Conservation (phyloP, 2,329 filamentous ascomycete species). For the Penicillium sclerotigenum region DNA sequence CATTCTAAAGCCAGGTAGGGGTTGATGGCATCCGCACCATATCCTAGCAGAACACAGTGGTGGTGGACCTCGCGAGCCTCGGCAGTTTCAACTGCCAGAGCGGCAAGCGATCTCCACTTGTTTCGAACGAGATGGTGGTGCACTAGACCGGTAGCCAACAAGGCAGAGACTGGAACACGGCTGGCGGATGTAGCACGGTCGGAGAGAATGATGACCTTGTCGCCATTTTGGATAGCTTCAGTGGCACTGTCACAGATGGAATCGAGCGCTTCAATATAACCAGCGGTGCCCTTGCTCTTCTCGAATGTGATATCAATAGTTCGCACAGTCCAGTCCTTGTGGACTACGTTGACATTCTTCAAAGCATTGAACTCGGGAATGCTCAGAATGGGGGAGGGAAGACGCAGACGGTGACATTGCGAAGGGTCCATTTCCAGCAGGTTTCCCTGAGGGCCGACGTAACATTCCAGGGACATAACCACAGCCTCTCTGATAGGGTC, state of each 20-base stretch:
- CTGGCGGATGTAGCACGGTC: constrained; percentile 81
- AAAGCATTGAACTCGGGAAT: constrained; percentile 88
- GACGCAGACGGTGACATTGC: constrained; percentile 79
- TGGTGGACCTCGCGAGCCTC: constrained; percentile 97
- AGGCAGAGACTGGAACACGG: constrained; percentile 78
- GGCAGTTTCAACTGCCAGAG: constrained; percentile 84
- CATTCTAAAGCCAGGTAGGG: constrained; percentile 95
- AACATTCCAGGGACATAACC: constrained; percentile 96
- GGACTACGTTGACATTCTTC: constrained; percentile 68
- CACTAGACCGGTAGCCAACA: constrained; percentile 86
- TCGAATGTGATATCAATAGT: constrained; percentile 91
- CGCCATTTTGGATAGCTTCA: constrained; percentile 74
- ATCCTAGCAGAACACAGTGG: constrained; percentile 96
- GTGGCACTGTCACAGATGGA: constrained; percentile 82
- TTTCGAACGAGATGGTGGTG: constrained; percentile 94
- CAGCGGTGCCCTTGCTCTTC: constrained; percentile 75
- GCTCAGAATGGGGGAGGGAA: constrained; percentile 85
- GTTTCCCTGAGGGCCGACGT: constrained; percentile 93
- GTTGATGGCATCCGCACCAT: constrained; percentile 91
- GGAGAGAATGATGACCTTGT: constrained; percentile 84
- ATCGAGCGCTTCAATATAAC: constrained; percentile 84
- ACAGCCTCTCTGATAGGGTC: constrained; percentile 96
- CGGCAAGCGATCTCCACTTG: constrained; percentile 88
- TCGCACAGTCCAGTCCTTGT: constrained; percentile 82
- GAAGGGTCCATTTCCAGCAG: constrained; percentile 87